phyloP scores from a whole-genome alignment of 345 rosid species.

The Erodium maritimum region DNA sequence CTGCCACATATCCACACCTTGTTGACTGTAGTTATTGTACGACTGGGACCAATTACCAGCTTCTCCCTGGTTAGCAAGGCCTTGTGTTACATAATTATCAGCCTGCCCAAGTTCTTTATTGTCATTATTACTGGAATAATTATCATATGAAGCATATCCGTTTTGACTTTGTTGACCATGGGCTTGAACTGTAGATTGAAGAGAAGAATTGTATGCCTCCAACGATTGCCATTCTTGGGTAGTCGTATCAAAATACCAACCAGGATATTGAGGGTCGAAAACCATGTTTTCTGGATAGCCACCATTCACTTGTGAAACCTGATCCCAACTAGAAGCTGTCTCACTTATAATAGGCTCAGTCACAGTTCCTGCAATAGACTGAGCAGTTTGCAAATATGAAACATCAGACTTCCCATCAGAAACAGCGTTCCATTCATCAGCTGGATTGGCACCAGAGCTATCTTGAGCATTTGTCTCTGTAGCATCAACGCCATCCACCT shows the following conservation, averaged over 20 bases:
- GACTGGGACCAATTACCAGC: conserved; percentile 39
- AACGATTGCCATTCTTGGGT: conserved; percentile 57
- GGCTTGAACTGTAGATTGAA: conserved; percentile 32
- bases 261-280: conserved; percentile 87
- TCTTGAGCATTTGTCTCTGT: no score
- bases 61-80: conserved; percentile 27
- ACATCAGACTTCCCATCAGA: conserved; percentile 38
- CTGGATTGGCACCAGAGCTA: conserved; percentile 9
- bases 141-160: conserved; percentile 28
- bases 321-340: conserved; percentile 53
- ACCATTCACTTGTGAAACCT: conserved; percentile 47
- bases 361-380: conserved; percentile 37
- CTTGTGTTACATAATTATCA: conserved; percentile 33
- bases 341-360: conserved; percentile 35
- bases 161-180: conserved; percentile 47
- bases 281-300: conserved; percentile 84
- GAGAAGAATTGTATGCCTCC: conserved; percentile 55
- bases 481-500: conserved; percentile 30
- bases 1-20: conserved; percentile 30
- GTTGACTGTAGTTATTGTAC: conserved; percentile 32
- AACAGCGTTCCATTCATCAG: conserved; percentile 33
- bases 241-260: conserved; percentile 79
- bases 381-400: conserved; percentile 49
- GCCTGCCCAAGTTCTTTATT: conserved; percentile 29
- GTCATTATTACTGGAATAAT: conserved; percentile 13